Evolutionary conservation across 2,329 filamentous ascomycete species (phyloP).

Genomic region (Periconia sp.): DNA sequence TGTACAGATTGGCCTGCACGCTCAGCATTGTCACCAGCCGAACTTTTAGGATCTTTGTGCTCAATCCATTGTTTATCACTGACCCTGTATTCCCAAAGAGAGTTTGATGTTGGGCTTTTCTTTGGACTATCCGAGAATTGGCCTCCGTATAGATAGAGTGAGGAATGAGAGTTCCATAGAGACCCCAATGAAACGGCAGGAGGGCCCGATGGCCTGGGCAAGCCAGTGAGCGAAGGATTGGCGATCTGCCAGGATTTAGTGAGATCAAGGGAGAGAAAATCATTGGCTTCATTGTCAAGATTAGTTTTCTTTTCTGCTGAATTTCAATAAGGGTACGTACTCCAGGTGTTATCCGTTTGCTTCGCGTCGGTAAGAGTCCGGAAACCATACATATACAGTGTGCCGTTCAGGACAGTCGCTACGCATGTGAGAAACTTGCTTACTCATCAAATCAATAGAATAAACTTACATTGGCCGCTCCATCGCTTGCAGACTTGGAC

Average conservation of each 20-base stretch:
- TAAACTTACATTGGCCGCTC: slow-evolving; percentile 34
- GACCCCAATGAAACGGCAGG: slow-evolving; percentile 73
- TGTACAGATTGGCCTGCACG: slow-evolving; percentile 60
- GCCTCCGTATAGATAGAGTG: slow-evolving; percentile 73
- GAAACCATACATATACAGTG: slow-evolving; percentile 75
- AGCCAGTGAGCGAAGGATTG: slow-evolving; percentile 63
- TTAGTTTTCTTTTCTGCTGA: too few species aligned
- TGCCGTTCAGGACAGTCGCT: slow-evolving; percentile 72
- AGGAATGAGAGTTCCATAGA: slow-evolving; percentile 72
- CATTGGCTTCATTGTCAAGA: slow-evolving; percentile 47
- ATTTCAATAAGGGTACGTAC: slow-evolving; percentile 47
- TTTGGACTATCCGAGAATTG: slow-evolving; percentile 68
- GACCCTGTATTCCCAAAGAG: slow-evolving; percentile 72
- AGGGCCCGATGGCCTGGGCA: slow-evolving; percentile 67
- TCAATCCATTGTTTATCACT: slow-evolving; percentile 62
- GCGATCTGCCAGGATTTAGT: slow-evolving; percentile 71
- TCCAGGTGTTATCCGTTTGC: slow-evolving; percentile 69
- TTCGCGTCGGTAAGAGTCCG: slow-evolving; percentile 59
- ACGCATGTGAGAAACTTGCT: slow-evolving; percentile 6
- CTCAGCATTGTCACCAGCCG: slow-evolving; percentile 64
- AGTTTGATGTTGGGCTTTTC: slow-evolving; percentile 59
- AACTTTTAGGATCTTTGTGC: slow-evolving; percentile 62
- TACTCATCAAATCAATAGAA: neutral
- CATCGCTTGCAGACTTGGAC: slow-evolving; percentile 41
- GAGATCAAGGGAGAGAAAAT: slow-evolving; percentile 72